Conservation (phyloP, 495 filamentous ascomycete species). For the Hypoxylon fragiforme region DNA sequence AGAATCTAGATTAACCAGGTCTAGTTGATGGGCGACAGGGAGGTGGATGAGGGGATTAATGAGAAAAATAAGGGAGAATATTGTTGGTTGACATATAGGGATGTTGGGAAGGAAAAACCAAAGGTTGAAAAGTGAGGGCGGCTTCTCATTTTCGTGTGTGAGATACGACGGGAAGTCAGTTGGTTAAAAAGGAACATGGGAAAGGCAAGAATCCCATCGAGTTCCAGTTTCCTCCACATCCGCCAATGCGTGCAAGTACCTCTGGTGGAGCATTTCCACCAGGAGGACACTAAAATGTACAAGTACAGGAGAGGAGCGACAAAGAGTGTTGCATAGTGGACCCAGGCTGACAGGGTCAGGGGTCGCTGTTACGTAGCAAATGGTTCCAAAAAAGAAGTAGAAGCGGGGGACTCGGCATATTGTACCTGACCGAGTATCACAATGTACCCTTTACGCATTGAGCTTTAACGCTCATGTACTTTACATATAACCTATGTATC, state of each 20-base stretch:
- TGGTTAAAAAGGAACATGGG: slow-evolving; percentile 42
- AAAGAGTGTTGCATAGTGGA: no score
- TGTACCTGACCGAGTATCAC: slow-evolving; percentile 22
- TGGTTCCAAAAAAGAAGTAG: slow-evolving; percentile 32
- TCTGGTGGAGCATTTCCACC: slow-evolving; percentile 17
- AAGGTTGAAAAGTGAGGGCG: slow-evolving; percentile 25
- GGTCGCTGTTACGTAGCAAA: slow-evolving; percentile 11
- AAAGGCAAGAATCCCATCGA: slow-evolving; percentile 41
- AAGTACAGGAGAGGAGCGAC: slow-evolving; percentile 1
- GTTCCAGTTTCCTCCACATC: slow-evolving; percentile 28
- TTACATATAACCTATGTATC: no score
- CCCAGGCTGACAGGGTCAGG: slow-evolving; percentile 22
- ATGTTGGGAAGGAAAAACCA: no score
- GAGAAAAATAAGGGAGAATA: background rate
- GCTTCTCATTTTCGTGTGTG: slow-evolving; percentile 21
- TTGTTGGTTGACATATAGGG: no score
- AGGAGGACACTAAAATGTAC: slow-evolving; percentile 15
- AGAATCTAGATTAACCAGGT: no score
- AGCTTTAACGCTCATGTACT: slow-evolving; percentile 10
- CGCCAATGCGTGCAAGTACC: slow-evolving; percentile 16
- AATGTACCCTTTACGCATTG: slow-evolving; percentile 20
- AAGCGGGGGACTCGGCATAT: slow-evolving; percentile 22
- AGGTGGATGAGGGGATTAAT: background rate
- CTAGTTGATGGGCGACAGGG: slow-evolving; percentile 3
- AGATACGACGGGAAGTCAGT: slow-evolving; percentile 29